Evolutionary conservation across 371 early-diverging fungal species (phyloP).

Genomic region (Mucor saturninus): DNA sequence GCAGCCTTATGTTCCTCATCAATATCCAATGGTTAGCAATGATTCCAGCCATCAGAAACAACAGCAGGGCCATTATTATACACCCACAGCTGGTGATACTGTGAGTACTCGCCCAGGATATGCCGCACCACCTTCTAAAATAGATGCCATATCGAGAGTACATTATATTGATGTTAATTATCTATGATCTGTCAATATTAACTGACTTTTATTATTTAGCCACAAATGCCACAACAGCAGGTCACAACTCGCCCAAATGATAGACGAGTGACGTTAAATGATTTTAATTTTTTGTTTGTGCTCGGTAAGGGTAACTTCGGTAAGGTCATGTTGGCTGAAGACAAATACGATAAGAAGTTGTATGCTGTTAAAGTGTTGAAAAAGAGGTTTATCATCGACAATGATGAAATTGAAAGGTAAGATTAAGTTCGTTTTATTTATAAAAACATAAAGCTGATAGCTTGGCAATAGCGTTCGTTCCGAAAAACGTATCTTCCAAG

Average conservation of each 20-base stretch:
- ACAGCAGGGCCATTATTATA: conserved; percentile 6
- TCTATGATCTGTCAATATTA: neutral
- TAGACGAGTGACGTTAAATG: conserved; percentile 59
- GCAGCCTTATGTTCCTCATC: conserved; percentile 28
- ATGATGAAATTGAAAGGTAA: conserved; percentile 89
- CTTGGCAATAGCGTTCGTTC: conserved; percentile 66
- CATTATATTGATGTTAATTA: neutral
- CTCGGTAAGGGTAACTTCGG: conserved; percentile 98
- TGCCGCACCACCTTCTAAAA: neutral
- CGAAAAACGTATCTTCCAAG: conserved; percentile 93
- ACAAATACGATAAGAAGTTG: conserved; percentile 77
- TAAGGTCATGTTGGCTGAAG: conserved; percentile 97
- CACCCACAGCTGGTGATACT: neutral
- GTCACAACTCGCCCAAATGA: conserved; percentile 2
- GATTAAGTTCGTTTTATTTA: neutral
- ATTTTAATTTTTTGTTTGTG: conserved; percentile 93
- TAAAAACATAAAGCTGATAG: too few species aligned
- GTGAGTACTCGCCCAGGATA: conserved; percentile 7
- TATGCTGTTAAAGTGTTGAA: conserved; percentile 98
- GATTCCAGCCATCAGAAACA: conserved; percentile 25
- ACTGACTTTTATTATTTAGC: neutral
- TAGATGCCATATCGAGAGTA: conserved; percentile 2
- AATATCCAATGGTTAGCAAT: conserved; percentile 27
- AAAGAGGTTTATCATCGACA: conserved; percentile 93
- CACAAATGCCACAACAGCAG: conserved; percentile 16